Evolutionary conservation across 1,284 basidiomycete genomes (phyloP).

Genomic region (Pyrrhoderma lamaoense): DNA sequence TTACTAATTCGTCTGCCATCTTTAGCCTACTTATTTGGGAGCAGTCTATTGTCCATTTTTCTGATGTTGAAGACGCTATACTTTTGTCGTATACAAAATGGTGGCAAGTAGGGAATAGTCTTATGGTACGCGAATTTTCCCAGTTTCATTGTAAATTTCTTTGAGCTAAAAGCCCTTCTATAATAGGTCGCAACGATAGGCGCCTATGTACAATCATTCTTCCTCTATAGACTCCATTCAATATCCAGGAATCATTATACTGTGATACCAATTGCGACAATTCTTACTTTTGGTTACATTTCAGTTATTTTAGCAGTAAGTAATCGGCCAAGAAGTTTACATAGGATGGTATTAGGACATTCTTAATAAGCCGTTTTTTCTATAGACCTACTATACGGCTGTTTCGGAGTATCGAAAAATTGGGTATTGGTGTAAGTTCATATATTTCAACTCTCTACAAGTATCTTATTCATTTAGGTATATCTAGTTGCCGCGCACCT

Average conservation of each 20-base stretch:
- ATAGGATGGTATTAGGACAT: not conserved
- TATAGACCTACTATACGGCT: slow-evolving; percentile 23
- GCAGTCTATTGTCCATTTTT: slow-evolving; percentile 25
- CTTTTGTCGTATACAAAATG: slow-evolving; percentile 28
- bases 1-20: not conserved
- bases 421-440: slow-evolving; percentile 27
- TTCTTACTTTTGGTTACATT: slow-evolving; percentile 26
- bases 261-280: slow-evolving; percentile 21
- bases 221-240: slow-evolving; percentile 25
- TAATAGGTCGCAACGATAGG: slow-evolving; percentile 28
- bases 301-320: slow-evolving; percentile 25
- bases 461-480: slow-evolving; percentile 1
- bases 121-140: slow-evolving; percentile 23
- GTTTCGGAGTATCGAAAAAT: slow-evolving; percentile 20
- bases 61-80: slow-evolving; percentile 27
- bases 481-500: slow-evolving; percentile 28
- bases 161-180: too few species aligned
- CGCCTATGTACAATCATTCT: slow-evolving; percentile 29
- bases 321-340: not conserved
- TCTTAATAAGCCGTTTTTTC: not conserved
- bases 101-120: slow-evolving; percentile 27
- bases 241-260: slow-evolving; percentile 24
- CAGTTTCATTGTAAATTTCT: too few species aligned
- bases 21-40: slow-evolving; percentile 29
- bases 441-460: not conserved